A percentile compares a stretch with the other conserved stretches of the same genome.
These are phyloP conservation scores for Neofusicoccum cordaticola DNA, from an alignment of 2,329 filamentous ascomycete species.

Conservation along the genomic window DNA sequence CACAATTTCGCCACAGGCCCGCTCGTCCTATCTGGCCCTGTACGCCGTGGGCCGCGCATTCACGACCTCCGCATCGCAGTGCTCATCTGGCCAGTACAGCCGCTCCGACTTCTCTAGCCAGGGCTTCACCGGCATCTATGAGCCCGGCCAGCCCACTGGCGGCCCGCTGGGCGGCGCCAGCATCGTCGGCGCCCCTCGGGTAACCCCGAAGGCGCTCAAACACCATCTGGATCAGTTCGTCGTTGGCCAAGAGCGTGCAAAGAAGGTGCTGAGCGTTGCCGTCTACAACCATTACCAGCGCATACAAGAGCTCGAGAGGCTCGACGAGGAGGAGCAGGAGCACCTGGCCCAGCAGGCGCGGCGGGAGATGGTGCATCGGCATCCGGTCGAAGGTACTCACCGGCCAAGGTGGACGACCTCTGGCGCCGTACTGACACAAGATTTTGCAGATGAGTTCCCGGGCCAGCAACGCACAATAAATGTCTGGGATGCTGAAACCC, in stretches of 20 bases:
- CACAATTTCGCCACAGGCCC: constrained; percentile 38
- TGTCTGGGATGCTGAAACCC: constrained; percentile 19
- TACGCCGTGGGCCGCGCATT: constrained; percentile 32
- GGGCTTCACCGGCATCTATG: constrained; percentile 62
- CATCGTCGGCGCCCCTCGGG: constrained; percentile 55
- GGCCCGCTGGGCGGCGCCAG: constrained; percentile 62
- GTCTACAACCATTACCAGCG: constrained; percentile 97
- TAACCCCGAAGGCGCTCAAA: constrained; percentile 70
- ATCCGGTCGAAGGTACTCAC: constrained; percentile 71
- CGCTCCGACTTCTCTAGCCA: constrained; percentile 63
- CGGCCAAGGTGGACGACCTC: constrained; percentile 7
- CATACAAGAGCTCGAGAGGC: constrained; percentile 70
- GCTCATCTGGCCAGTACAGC: constrained; percentile 51
- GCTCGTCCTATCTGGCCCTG: constrained; percentile 39
- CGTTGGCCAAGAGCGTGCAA: constrained; percentile 89
- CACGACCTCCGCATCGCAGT: constrained; percentile 32
- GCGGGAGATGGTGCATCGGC: constrained; percentile 64
- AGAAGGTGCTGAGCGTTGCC: constrained; percentile 88
- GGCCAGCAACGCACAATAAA: constrained; percentile 57
- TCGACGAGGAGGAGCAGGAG: constrained; percentile 77
- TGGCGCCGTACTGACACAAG: constrained; percentile 1
- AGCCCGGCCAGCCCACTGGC: constrained; percentile 58
- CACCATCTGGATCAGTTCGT: constrained; percentile 93
- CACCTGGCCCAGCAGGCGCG: constrained; percentile 67
- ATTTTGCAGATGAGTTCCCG: constrained; percentile 57